Evolutionary conservation across 495 filamentous ascomycete genomes (phyloP).

Genomic region (Delitschia confertaspora): DNA sequence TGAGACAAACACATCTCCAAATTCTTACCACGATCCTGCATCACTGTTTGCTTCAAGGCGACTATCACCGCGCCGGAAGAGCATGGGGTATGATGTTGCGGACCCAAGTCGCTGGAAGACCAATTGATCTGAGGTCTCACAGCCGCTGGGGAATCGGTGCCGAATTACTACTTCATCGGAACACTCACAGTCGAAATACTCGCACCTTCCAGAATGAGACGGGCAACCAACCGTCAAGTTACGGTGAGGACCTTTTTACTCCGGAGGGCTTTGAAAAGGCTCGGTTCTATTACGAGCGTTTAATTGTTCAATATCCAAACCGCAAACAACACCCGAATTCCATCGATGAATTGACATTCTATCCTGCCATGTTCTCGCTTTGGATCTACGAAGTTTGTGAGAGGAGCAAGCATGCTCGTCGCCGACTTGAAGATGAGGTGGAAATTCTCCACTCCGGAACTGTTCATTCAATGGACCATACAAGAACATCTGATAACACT

Average conservation of each 20-base stretch:
- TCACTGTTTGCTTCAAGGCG: constrained; percentile 49
- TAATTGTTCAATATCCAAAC: constrained; percentile 59
- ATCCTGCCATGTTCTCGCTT: constrained; percentile 57
- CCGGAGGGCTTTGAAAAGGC: constrained; percentile 47
- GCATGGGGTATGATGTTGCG: constrained; percentile 59
- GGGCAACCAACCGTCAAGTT: not conserved
- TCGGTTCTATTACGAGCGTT: constrained; percentile 55
- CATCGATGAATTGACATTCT: constrained; percentile 49
- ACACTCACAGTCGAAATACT: not conserved
- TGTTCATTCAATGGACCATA: constrained; percentile 7
- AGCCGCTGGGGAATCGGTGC: constrained; percentile 62
- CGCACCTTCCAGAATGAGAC: not conserved
- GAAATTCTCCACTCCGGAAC: constrained; percentile 4
- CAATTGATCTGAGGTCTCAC: constrained; percentile 47
- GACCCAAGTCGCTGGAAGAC: constrained; percentile 41
- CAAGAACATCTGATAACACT: not conserved
- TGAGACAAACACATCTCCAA: constrained; percentile 50
- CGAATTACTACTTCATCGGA: constrained; percentile 47
- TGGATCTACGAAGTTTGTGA: constrained; percentile 56
- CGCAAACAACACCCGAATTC: constrained; percentile 39
- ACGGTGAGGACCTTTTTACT: constrained; percentile 34
- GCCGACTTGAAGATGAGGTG: constrained; percentile 6
- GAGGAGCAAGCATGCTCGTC: constrained; percentile 34
- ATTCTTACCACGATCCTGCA: constrained; percentile 55
- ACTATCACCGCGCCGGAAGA: constrained; percentile 53